Percentiles rank a stretch among this genome's conserved stretches.
phyloP scores from a whole-genome alignment of 1,284 basidiomycete species.

The Fomes fomentarius region DNA sequence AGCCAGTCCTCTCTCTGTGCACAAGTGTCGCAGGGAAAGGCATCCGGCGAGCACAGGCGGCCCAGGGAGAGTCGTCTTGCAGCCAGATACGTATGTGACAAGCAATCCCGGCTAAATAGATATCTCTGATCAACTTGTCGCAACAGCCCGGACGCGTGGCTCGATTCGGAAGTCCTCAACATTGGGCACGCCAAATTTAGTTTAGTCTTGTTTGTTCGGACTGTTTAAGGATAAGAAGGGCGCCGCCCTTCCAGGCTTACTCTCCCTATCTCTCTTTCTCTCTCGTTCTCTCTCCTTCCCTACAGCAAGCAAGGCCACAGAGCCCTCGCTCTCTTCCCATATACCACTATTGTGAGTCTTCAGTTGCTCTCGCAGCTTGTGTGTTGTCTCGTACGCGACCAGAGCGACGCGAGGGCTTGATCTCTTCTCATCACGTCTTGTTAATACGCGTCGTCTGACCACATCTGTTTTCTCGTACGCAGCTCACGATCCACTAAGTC shows the following conservation, averaged over 20 bases:
- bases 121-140: slow-evolving; percentile 23
- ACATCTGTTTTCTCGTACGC: slow-evolving; percentile 22
- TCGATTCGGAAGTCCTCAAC: slow-evolving; percentile 24
- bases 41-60: neutral
- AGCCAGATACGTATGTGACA: neutral
- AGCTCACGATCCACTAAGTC: slow-evolving; percentile 56
- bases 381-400: too few relatives aligned
- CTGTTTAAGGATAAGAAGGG: slow-evolving; percentile 58
- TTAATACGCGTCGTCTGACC: slow-evolving; percentile 25
- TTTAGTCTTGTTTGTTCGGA: slow-evolving; percentile 45
- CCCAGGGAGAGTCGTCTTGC: neutral
- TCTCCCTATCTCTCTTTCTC: slow-evolving; percentile 37
- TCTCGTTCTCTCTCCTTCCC: slow-evolving; percentile 37
- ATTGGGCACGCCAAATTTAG: slow-evolving; percentile 35
- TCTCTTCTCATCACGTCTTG: too few relatives aligned
- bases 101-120: slow-evolving; percentile 16
- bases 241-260: slow-evolving; percentile 34
- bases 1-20: neutral
- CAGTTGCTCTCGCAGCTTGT: slow-evolving; percentile 25
- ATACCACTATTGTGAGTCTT: slow-evolving; percentile 32
- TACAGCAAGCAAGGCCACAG: slow-evolving; percentile 28
- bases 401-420: too few relatives aligned
- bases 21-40: neutral
- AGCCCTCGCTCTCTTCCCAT: slow-evolving; percentile 33
- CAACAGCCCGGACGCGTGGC: slow-evolving; percentile 27